These are phyloP conservation scores for Lippia alba DNA, from an alignment of 305 asterid species.

Conservation along the genomic window DNA sequence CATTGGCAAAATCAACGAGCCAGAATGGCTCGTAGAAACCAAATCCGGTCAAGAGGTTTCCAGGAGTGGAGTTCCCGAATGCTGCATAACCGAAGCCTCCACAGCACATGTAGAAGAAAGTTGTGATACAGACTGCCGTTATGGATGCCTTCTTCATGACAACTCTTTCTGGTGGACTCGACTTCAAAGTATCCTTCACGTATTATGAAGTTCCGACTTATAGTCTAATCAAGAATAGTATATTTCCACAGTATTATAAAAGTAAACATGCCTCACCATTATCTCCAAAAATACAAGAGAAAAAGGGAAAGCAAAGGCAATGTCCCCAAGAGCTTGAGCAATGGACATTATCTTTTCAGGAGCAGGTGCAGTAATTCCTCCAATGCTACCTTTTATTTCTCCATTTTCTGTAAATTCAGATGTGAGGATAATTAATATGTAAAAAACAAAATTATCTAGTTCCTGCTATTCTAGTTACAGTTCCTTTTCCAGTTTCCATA, in stretches of 20 bases:
- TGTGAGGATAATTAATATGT: too few relatives aligned
- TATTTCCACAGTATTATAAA: background rate
- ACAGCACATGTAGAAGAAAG: constrained; percentile 71
- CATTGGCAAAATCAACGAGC: constrained; percentile 85
- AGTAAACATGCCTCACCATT: constrained; percentile 51
- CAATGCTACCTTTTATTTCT: constrained; percentile 69
- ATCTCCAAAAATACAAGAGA: constrained; percentile 66
- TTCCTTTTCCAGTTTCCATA: constrained; percentile 7
- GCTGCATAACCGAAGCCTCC: constrained; percentile 94
- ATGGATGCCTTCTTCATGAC: constrained; percentile 79
- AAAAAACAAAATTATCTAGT: too few relatives aligned
- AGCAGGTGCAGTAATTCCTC: constrained; percentile 62
- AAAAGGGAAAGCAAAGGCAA: constrained; percentile 85
- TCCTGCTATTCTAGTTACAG: too few relatives aligned
- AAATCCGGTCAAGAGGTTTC: constrained; percentile 81
- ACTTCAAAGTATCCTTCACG: constrained; percentile 67
- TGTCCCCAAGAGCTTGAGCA: constrained; percentile 72
- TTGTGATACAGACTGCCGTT: constrained; percentile 50
- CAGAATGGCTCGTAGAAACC: constrained; percentile 87
- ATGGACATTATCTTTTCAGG: constrained; percentile 62
- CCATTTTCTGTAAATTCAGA: constrained; percentile 68
- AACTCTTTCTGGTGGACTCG: constrained; percentile 61
- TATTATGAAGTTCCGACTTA: background rate
- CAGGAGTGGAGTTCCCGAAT: constrained; percentile 82
- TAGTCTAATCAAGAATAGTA: background rate